Percentiles rank a stretch among this genome's conserved stretches.
These are phyloP conservation scores for Spongiforma sp. DNA, from an alignment of 1,284 basidiomycete species.

Conservation along the genomic window DNA sequence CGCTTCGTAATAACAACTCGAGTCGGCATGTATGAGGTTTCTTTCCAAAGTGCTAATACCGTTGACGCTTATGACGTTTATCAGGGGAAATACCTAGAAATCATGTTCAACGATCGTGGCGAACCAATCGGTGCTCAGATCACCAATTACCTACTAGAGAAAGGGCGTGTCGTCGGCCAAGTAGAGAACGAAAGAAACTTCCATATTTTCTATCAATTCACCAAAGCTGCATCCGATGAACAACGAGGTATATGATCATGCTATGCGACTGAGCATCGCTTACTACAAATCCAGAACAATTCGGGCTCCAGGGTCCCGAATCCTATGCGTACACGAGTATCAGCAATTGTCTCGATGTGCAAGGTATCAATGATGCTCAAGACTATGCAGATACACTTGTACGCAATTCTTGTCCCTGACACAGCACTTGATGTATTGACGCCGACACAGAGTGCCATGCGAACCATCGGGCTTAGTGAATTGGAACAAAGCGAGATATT, in stretches of 20 bases:
- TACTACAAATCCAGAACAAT: conserved; percentile 69
- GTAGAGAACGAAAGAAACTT: conserved; percentile 98
- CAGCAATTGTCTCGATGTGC: conserved; percentile 92
- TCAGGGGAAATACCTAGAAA: conserved; percentile 98
- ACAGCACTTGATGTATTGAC: conserved; percentile 22
- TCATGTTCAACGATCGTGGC: conserved; percentile 96
- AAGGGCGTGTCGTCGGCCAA: conserved; percentile 96
- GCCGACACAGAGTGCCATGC: conserved; percentile 82
- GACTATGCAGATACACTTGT: conserved; percentile 93
- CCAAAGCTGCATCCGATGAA: conserved; percentile 89
- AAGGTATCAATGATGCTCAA: conserved; percentile 87
- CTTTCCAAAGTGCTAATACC: background rate
- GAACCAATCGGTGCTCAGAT: conserved; percentile 98
- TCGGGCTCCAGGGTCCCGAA: conserved; percentile 97
- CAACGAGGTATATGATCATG: conserved; percentile 73
- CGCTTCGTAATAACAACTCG: conserved; percentile 98
- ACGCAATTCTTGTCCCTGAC: conserved; percentile 32
- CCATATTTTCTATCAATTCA: conserved; percentile 99
- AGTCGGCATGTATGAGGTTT: conserved; percentile 86
- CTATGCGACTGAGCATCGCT: conserved; percentile 13
- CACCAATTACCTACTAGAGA: conserved; percentile 98
- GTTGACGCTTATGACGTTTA: conserved; percentile 18
- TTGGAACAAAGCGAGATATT: conserved; percentile 95
- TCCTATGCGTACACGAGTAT: conserved; percentile 94
- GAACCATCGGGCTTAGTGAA: conserved; percentile 83